Conservation (phyloP, 305 asterid genomes). For the Fraxinus nigra region DNA sequence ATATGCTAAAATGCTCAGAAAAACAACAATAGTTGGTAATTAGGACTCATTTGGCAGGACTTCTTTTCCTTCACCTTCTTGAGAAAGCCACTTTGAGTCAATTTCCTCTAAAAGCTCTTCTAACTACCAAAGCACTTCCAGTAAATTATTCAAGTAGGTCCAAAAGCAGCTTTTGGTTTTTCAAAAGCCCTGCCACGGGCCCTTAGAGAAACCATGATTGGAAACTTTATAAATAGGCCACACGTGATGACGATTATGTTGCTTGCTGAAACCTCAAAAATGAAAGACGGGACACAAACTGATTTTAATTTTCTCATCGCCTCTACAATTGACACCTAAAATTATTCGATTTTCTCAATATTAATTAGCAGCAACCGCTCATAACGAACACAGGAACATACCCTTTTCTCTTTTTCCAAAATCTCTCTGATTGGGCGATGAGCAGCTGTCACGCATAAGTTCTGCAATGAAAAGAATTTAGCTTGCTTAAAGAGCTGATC, state of each 20-base stretch:
- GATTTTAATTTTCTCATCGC: neutral
- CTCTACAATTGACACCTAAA: neutral
- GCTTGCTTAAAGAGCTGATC: slow-evolving; percentile 2
- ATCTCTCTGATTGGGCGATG: slow-evolving; percentile 61
- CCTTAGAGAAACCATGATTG: neutral
- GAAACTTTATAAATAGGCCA: neutral
- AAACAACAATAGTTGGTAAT: neutral
- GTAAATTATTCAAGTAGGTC: neutral
- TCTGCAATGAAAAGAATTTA: slow-evolving; percentile 27
- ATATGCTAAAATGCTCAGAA: neutral
- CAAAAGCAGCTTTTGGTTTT: neutral
- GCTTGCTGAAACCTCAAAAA: neutral
- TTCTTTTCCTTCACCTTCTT: neutral
- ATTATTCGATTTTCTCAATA: neutral
- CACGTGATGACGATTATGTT: neutral
- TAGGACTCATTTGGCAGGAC: neutral
- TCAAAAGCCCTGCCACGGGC: neutral
- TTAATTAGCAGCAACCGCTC: neutral
- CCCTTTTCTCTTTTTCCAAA: slow-evolving; percentile 55
- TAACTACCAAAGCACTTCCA: neutral
- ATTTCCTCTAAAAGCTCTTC: neutral
- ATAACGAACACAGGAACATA: slow-evolving; percentile 3
- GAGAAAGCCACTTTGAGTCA: neutral
- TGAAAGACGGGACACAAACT: slow-evolving; percentile 1
- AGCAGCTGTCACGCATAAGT: slow-evolving; percentile 55